These are phyloP conservation scores for Oryza meyeriana DNA, from an alignment of 176 grass and related monocot genomes.

Conservation along the genomic window DNA sequence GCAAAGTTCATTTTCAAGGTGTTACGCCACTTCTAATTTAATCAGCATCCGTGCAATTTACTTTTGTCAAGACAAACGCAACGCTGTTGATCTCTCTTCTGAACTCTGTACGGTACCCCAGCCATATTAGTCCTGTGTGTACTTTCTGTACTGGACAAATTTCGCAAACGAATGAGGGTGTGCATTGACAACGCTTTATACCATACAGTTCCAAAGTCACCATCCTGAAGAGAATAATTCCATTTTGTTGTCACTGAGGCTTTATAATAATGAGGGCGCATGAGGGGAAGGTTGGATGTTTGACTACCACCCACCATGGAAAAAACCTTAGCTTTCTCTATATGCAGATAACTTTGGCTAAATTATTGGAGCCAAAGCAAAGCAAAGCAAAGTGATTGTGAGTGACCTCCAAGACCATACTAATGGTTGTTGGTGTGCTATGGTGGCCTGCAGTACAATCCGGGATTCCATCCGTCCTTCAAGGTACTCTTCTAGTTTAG, in stretches of 20 bases:
- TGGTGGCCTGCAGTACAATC: background rate
- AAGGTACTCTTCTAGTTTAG: background rate
- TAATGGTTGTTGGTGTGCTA: background rate
- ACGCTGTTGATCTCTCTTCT: background rate
- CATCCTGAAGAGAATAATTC: conserved; percentile 10
- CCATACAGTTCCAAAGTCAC: conserved; percentile 15
- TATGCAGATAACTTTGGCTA: conserved; percentile 7
- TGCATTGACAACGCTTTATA: background rate
- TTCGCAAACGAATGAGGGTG: background rate
- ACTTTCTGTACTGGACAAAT: background rate
- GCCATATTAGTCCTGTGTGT: background rate
- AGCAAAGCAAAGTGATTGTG: conserved; percentile 25
- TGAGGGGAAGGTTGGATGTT: conserved; percentile 21
- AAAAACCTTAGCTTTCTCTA: conserved; percentile 14
- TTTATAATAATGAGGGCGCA: conserved; percentile 29
- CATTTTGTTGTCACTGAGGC: background rate
- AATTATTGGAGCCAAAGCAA: conserved; percentile 51
- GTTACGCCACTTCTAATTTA: background rate
- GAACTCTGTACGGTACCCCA: background rate
- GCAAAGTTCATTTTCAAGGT: background rate
- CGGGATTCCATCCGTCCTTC: conserved; percentile 11
- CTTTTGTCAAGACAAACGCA: background rate
- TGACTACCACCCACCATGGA: conserved; percentile 35
- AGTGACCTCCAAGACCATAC: background rate
- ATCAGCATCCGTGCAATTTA: background rate